Evolutionary conservation across 1,284 basidiomycete genomes (phyloP), one percentile per base, ranked within the genome.

Genomic region (Cutaneotrichosporon sp.): DNA sequence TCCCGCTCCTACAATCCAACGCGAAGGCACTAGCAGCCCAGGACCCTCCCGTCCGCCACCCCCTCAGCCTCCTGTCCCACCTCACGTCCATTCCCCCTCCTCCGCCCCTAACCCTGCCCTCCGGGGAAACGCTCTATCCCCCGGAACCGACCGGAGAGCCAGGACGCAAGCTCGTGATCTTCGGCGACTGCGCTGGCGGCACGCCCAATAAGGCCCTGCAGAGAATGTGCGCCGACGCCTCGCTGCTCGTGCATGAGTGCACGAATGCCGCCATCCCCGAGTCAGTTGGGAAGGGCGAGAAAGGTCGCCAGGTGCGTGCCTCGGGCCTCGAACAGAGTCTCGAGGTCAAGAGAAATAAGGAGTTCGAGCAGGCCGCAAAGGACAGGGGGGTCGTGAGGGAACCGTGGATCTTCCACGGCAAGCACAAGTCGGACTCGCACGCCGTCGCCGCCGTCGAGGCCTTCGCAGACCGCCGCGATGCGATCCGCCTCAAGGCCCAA

Each of bases 231-330:
- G 20, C 49, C 12, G 61, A 68, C 19, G 57, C 71, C 4, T 72
- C 68, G 51, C 49, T 75, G 31, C 59, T 76, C 4, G 60, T 76
- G 6, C 90, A 94, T 71, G 90, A 94, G 75, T 84, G 87, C 19
- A 92, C 89, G 3, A 90, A 93, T 69, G 84, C 85, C 1, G 82
- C 80, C 60, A 84, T 93, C 31, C 85, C 88, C 6, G 65, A 66
- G 8, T 53, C 60, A 11, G 71, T 76, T 27, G 71, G 73, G 37
- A 60, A 65, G 49, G 65, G 67, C 11, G 66, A 69, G 47, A 66
- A 67, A 54, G 68, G 64, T 14, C 51, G 64, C 49, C 57, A 57
- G 9, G 63, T 69, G 25, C 61, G 69, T 10, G 62, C 64, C 3
- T 57, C 55, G 8, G 66, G 64, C 16, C 44, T 72, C 20, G 71